phyloP scores from a whole-genome alignment of 768 basidiomycete species.

The Lentinus brumalis region DNA sequence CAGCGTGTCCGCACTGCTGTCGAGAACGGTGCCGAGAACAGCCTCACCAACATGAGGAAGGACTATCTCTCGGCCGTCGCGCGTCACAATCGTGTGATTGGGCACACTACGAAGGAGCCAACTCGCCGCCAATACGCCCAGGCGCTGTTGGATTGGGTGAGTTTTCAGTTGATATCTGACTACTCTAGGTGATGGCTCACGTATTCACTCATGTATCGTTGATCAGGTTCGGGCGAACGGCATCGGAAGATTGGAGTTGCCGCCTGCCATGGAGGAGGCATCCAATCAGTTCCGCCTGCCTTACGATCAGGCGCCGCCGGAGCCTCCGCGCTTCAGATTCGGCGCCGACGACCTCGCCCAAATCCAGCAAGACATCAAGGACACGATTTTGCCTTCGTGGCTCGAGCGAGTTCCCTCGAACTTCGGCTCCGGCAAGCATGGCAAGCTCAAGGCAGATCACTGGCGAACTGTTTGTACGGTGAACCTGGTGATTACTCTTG shows the following conservation, averaged over 20 bases:
- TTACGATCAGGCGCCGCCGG: too few relatives aligned
- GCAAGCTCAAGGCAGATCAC: constrained; percentile 25
- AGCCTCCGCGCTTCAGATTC: neutral
- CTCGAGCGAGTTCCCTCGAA: constrained; percentile 12
- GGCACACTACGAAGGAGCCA: too few relatives aligned
- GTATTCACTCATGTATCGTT: too few relatives aligned
- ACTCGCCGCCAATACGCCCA: too few relatives aligned
- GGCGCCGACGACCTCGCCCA: neutral
- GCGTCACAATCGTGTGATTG: too few relatives aligned
- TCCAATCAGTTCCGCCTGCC: neutral
- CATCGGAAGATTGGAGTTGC: neutral
- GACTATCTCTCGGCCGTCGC: neutral
- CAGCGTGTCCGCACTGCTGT: too few relatives aligned
- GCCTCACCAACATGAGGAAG: neutral
- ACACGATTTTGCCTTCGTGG: constrained; percentile 17
- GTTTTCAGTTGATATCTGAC: too few relatives aligned
- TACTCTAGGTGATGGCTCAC: too few relatives aligned
- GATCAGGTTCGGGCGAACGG: too few relatives aligned
- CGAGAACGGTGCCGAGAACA: too few relatives aligned
- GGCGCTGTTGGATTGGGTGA: too few relatives aligned
- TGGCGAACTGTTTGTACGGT: constrained; percentile 38
- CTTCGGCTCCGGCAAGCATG: constrained; percentile 12
- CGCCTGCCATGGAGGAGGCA: neutral
- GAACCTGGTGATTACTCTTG: constrained; percentile 37
- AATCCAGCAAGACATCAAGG: constrained; percentile 5